Percentiles rank a stretch among this genome's conserved stretches.
These are phyloP conservation scores for Zygosaccharomyces bisporus DNA, from an alignment of 805 yeast genomes.

Conservation along the genomic window DNA sequence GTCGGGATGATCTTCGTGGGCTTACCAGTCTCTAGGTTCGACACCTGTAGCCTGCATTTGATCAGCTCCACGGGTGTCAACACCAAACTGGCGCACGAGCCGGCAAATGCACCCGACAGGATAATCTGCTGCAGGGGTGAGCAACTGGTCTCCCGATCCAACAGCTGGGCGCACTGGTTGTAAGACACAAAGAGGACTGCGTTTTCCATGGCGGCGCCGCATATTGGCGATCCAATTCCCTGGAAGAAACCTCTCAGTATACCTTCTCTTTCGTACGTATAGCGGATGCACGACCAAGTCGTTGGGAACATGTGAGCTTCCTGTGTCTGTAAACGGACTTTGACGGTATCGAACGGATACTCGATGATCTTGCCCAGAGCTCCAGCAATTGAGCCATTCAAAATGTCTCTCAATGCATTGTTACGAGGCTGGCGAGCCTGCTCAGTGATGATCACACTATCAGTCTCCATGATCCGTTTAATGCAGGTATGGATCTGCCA, in stretches of 20 bases:
- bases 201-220: constrained; percentile 89
- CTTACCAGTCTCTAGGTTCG: constrained; percentile 35
- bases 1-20: constrained; percentile 39
- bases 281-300: constrained; percentile 60
- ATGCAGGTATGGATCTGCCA: neutral
- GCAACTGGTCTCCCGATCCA: constrained; percentile 30
- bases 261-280: constrained; percentile 69
- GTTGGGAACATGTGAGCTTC: constrained; percentile 54
- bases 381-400: constrained; percentile 56
- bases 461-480: constrained; percentile 8
- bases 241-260: constrained; percentile 65
- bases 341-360: constrained; percentile 89
- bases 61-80: constrained; percentile 90
- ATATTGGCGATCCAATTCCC: constrained; percentile 73
- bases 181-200: constrained; percentile 74
- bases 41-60: constrained; percentile 83
- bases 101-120: constrained; percentile 75
- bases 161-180: constrained; percentile 42
- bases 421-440: constrained; percentile 11
- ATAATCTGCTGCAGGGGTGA: constrained; percentile 46
- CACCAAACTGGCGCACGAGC: constrained; percentile 75
- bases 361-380: constrained; percentile 80
- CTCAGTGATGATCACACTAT: constrained; percentile 13
- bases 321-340: constrained; percentile 81
- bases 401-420: constrained; percentile 34